phyloP scores from a whole-genome alignment of 306 rosid genomes.

The Cyamopsis tetragonoloba region DNA sequence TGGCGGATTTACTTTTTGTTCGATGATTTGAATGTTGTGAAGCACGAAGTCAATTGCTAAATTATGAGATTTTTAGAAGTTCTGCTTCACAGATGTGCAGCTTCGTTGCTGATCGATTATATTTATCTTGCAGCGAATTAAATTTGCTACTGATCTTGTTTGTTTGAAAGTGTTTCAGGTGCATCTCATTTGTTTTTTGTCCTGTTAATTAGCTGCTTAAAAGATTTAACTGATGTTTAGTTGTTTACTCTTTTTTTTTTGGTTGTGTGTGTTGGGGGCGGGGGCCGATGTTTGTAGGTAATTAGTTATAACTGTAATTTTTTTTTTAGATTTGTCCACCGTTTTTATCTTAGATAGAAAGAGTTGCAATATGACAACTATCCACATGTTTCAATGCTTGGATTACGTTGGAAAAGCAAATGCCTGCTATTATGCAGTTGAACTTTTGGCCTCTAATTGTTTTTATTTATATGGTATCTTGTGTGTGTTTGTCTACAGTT shows the following conservation, averaged over 20 bases:
- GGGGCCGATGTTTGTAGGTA: too few species aligned
- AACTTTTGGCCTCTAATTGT: conserved; percentile 3
- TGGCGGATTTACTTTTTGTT: neutral
- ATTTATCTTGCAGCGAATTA: neutral
- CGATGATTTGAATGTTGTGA: conserved; percentile 7
- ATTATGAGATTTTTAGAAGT: conserved; percentile 11
- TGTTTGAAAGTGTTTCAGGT: neutral
- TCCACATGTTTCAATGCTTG: neutral
- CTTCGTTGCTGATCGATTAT: neutral
- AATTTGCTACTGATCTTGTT: neutral
- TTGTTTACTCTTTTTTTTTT: neutral
- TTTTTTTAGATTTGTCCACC: neutral
- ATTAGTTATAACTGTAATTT: neutral
- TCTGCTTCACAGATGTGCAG: neutral
- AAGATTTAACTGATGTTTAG: neutral
- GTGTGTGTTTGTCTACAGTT: too few species aligned
- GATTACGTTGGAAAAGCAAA: neutral
- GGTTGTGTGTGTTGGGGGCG: neutral
- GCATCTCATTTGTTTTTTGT: neutral
- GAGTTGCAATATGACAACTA: neutral
- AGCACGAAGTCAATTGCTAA: neutral
- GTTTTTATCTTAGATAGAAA: neutral
- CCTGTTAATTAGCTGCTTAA: neutral
- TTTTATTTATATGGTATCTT: neutral
- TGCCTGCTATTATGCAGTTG: neutral